Evolutionary conservation across 805 yeast genomes (phyloP), one percentile per base, ranked within the genome.

Genomic region (Starmerella davenportii): DNA sequence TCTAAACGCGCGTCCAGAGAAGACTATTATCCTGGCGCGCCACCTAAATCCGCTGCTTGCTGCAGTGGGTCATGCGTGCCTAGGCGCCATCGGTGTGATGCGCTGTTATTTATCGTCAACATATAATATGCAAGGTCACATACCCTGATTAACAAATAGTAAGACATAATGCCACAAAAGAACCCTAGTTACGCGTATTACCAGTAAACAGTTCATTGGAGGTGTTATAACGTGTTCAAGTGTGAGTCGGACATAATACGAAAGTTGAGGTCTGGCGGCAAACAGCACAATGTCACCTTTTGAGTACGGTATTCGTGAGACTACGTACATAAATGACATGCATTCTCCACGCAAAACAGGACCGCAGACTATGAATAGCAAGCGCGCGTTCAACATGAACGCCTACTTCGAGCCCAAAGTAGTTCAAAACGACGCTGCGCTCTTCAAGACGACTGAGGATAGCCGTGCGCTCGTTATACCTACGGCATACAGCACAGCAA

Each of bases 101-200:
- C 8, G 15, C 15, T 29, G 13, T 29, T 29, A 29, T 14, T 14
- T 29, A 17, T 14, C 15, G 11, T 14, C 9, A 29, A 7, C 32
- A 15, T 29, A 8, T 7, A 17, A 29, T 29, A 29, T 29, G 32
- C 19, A 29, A 8, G 32, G 8, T 29, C 13, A 5, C 15, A 7
- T 15, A 29, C 32, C 32, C 32, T 29, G 15, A 29, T 29, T 8
- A 23, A 23, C 19, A 29, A 29, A 25, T 29, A 8, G 15, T 29
- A 29, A 29, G 32, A 29, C 32, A 29, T 29, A 29, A 14, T 29
- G 32, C 32, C 32, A 29, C 32, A 29, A 29, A 29, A 29, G 8
- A 29, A 29, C 32, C 32, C 32, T 29, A 29, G 13, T 29, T 29
- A 14, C 8, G 11, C 15, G 13, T 14, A 29, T 14, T 29, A 7